These are phyloP conservation scores for Xenosphaeropsis pyriputrescens DNA, from an alignment of 2,329 filamentous ascomycete genomes.

Conservation along the genomic window DNA sequence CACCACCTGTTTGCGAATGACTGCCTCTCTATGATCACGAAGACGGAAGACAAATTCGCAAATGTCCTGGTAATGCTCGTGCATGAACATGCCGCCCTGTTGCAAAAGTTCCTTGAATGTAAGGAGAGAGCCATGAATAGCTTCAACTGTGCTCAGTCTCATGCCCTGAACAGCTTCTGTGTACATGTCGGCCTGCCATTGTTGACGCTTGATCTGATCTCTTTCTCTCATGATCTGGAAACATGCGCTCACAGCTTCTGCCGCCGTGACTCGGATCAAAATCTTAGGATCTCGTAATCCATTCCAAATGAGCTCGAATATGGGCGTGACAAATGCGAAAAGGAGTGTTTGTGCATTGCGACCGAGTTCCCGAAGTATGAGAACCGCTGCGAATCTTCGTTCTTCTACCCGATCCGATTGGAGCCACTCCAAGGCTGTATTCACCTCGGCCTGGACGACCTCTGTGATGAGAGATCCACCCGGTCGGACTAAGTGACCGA, in stretches of 20 bases:
- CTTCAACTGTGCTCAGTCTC: slow-evolving; percentile 67
- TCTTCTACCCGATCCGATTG: slow-evolving; percentile 92
- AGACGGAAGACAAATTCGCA: slow-evolving; percentile 88
- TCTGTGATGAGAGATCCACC: slow-evolving; percentile 91
- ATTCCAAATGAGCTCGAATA: slow-evolving; percentile 94
- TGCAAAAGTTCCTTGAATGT: slow-evolving; percentile 86
- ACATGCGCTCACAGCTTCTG: slow-evolving; percentile 85
- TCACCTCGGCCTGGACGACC: slow-evolving; percentile 91
- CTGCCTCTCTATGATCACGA: slow-evolving; percentile 80
- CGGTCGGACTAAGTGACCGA: slow-evolving; percentile 82
- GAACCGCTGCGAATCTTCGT: slow-evolving; percentile 79
- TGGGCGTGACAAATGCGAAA: slow-evolving; percentile 87
- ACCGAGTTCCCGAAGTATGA: slow-evolving; percentile 80
- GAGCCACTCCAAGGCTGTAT: slow-evolving; percentile 91
- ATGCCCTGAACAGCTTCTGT: slow-evolving; percentile 72
- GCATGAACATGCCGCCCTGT: slow-evolving; percentile 98
- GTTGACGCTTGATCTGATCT: slow-evolving; percentile 73
- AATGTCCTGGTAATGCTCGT: slow-evolving; percentile 78
- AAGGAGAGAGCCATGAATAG: slow-evolving; percentile 84
- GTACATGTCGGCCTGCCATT: slow-evolving; percentile 86
- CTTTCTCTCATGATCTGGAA: slow-evolving; percentile 92
- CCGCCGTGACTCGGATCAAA: slow-evolving; percentile 81
- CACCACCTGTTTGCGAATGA: slow-evolving; percentile 81
- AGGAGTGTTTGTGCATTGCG: slow-evolving; percentile 89
- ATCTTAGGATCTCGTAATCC: slow-evolving; percentile 81